Evolutionary conservation across 2,329 filamentous ascomycete genomes (phyloP).

Genomic region (Teratosphaeria zuluensis): DNA sequence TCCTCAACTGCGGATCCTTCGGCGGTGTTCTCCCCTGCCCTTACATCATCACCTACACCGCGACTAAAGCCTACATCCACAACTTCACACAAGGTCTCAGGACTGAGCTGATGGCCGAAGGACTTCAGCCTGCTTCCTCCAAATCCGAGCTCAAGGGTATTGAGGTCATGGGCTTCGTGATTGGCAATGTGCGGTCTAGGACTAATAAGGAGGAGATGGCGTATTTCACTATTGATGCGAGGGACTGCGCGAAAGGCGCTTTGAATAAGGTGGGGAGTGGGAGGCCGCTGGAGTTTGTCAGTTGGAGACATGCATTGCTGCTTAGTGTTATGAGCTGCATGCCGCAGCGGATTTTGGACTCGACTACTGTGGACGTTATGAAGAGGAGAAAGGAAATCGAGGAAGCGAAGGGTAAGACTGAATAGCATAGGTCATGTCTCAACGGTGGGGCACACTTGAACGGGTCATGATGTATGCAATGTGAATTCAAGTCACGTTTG

Average conservation of each 20-base stretch:
- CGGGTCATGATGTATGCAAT: too few relatives aligned
- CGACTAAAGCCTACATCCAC: conserved; percentile 38
- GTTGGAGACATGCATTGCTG: conserved; percentile 7
- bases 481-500: too few relatives aligned
- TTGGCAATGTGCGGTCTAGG: conserved; percentile 9
- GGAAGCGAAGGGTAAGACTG: neutral
- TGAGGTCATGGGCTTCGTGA: conserved; percentile 10
- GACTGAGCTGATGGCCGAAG: conserved; percentile 34
- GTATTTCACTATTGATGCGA: conserved; percentile 6
- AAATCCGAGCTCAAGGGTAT: conserved; percentile 27
- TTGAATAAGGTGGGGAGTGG: conserved; percentile 9
- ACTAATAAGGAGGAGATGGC: conserved; percentile 5
- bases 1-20: conserved; percentile 44
- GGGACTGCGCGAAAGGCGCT: conserved; percentile 6
- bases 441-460: too few relatives aligned
- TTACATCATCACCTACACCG: conserved; percentile 37
- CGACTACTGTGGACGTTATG: neutral
- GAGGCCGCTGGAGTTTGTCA: conserved; percentile 5
- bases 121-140: conserved; percentile 9
- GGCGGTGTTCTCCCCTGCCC: conserved; percentile 37
- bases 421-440: neutral
- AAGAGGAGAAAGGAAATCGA: neutral
- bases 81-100: conserved; percentile 31
- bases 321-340: neutral
- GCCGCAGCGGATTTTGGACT: neutral